Base-by-base conservation (phyloP, 768 basidiomycete genomes). In the Collybiopsis luxurians region DNA sequence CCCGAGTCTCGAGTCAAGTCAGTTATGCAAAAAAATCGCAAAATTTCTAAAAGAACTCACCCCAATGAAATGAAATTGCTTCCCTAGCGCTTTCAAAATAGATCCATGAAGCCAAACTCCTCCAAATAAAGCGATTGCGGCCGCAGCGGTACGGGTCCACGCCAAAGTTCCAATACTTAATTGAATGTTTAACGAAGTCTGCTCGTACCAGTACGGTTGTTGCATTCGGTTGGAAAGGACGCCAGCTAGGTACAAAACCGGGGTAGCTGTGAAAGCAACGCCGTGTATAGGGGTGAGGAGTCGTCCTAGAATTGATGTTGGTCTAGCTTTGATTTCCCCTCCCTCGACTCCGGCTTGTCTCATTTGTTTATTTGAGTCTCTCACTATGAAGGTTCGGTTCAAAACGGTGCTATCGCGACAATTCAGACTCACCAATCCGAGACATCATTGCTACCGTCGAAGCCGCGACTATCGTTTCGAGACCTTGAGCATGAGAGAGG, bases 161-260 rank as follows among this genome's bases (percentile, higher is more conserved):
- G 69, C 64, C 57, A 59, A 68, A 52, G n/a, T 53, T 36, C 52
- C n/a, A 53, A 70, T 28, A 13, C 65, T 47, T 40, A 65, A 57
- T 4, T 64, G n/a, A n/a, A 58, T 11, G 24, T 59, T 61, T 23
- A 75, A 58, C 40, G 66, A 62, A 9, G 63, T 61, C 47, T 47
- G 63, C 15, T 24, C 45, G 63, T 73, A 63, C 74, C 74, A 76
- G 15, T 62, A 55, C 4, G 74, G 73, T 59, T 74, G 74, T 26
- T 65, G 58, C 39, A 76, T 61, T 11, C 63, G 57, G 52, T 72
- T 73, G 23, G 65, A 36, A 5, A 56, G 55, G n/a, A 74, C 63
- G 5, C 61, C 59, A 11, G 53, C 40, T 23, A 69, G 63, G 52
- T 71, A 75, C 2, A 67, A 56, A 1, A 62, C 54, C 15, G 73